Percentiles rank a stretch among this genome's conserved stretches.
These are phyloP conservation scores for Podila clonocystis DNA, from an alignment of 192 early-diverging fungal species.

Conservation along the genomic window DNA sequence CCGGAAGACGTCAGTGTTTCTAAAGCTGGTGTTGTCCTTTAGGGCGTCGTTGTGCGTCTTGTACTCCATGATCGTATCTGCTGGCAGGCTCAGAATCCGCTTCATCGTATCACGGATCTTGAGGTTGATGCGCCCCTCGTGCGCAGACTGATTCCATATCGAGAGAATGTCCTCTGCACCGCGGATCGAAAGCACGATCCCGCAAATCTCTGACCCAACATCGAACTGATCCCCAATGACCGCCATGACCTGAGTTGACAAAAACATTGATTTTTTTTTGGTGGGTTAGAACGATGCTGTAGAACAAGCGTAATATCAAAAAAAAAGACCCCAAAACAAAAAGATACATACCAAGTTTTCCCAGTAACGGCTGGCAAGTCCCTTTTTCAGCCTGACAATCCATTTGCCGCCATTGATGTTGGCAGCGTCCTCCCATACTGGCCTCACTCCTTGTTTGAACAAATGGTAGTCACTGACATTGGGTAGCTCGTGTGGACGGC, in stretches of 20 bases:
- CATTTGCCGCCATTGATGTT: constrained; percentile 95
- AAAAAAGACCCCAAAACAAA: background rate
- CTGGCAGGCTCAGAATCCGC: constrained; percentile 82
- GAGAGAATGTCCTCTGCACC: constrained; percentile 95
- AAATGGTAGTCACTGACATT: constrained; percentile 92
- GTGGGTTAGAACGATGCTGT: background rate
- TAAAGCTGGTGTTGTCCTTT: constrained; percentile 88
- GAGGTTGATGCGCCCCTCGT: constrained; percentile 83
- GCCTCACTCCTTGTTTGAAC: constrained; percentile 91
- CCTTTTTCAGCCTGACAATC: constrained; percentile 95
- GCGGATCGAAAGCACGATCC: constrained; percentile 92
- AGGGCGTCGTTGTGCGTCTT: constrained; percentile 93
- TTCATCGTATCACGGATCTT: constrained; percentile 93
- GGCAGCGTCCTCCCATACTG: constrained; percentile 94
- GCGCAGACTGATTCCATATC: constrained; percentile 91
- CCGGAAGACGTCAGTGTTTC: constrained; percentile 82
- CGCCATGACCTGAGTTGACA: constrained; percentile 69
- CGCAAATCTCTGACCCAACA: constrained; percentile 90
- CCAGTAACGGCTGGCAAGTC: constrained; percentile 92
- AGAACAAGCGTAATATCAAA: background rate
- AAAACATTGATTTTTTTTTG: background rate
- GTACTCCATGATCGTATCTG: constrained; percentile 92
- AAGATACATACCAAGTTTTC: constrained; percentile 74
- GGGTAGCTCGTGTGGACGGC: constrained; percentile 84
- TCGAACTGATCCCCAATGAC: constrained; percentile 93